Evolutionary conservation across 192 early-diverging fungal genomes (phyloP).

Genomic region (Backusella australiensis): DNA sequence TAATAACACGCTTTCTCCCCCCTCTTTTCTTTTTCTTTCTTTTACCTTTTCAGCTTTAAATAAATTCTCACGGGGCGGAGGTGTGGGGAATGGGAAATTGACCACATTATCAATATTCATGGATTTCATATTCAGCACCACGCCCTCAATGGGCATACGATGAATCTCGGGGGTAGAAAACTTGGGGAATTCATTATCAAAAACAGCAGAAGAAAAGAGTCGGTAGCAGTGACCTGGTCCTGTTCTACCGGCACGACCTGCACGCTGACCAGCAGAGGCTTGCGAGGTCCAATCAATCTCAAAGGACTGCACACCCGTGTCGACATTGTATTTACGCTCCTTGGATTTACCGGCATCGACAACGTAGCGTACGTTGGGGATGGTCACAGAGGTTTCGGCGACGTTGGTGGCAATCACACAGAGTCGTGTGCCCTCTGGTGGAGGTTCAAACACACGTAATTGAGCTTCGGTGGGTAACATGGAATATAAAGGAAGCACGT

Average conservation of each 20-base stretch:
- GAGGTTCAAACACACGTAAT: slow-evolving; percentile 85
- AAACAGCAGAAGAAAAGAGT: slow-evolving; percentile 91
- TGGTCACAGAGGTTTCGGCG: slow-evolving; percentile 98
- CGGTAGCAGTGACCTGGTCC: slow-evolving; percentile 98
- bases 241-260: slow-evolving; percentile 95
- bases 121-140: slow-evolving; percentile 96
- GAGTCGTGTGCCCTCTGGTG: slow-evolving; percentile 84
- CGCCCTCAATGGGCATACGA: slow-evolving; percentile 93
- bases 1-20: too few relatives aligned
- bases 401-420: slow-evolving; percentile 98
- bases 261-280: slow-evolving; percentile 88
- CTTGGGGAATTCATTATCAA: slow-evolving; percentile 81
- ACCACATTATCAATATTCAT: slow-evolving; percentile 95
- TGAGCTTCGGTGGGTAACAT: slow-evolving; percentile 89
- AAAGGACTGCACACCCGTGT: slow-evolving; percentile 89
- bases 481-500: slow-evolving; percentile 98
- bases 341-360: slow-evolving; percentile 96
- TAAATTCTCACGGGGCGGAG: slow-evolving; percentile 74
- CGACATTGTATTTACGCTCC: slow-evolving; percentile 79
- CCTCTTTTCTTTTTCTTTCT: background rate
- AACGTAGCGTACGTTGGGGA: slow-evolving; percentile 93
- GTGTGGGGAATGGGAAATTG: slow-evolving; percentile 98
- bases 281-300: slow-evolving; percentile 91
- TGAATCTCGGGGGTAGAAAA: slow-evolving; percentile 92
- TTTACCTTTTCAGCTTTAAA: slow-evolving; percentile 69